Evolutionary conservation across 2,329 filamentous ascomycete genomes (phyloP).

Genomic region (Calycina herbarum): DNA sequence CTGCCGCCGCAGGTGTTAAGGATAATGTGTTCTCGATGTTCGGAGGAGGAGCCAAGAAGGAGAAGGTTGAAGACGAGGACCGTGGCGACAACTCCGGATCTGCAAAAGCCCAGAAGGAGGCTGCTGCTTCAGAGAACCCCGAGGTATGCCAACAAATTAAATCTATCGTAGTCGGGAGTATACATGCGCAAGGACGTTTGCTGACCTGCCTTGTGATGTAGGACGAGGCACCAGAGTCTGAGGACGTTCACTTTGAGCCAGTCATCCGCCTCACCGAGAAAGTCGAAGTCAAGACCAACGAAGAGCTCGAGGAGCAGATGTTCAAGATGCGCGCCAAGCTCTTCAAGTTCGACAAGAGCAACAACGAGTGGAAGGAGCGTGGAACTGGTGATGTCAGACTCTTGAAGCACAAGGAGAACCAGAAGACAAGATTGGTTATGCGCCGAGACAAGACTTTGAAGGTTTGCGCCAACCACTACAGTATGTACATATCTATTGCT

Average conservation of each 20-base stretch:
- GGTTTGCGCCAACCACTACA: slow-evolving; percentile 99
- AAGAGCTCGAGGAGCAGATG: slow-evolving; percentile 93
- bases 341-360: slow-evolving; percentile 94
- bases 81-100: slow-evolving; percentile 86
- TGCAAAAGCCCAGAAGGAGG: slow-evolving; percentile 73
- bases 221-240: slow-evolving; percentile 80
- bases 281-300: slow-evolving; percentile 96
- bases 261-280: slow-evolving; percentile 95
- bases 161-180: neutral
- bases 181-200: slow-evolving; percentile 5
- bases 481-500: slow-evolving; percentile 54
- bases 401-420: slow-evolving; percentile 98
- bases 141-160: slow-evolving; percentile 29
- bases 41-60: slow-evolving; percentile 94
- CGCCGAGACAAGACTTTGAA: slow-evolving; percentile 99
- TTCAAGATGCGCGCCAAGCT: slow-evolving; percentile 99
- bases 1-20: slow-evolving; percentile 43
- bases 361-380: slow-evolving; percentile 98
- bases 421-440: slow-evolving; percentile 98
- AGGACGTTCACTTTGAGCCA: slow-evolving; percentile 95
- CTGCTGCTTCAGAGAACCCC: slow-evolving; percentile 41
- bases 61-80: slow-evolving; percentile 79
- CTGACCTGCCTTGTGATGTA: slow-evolving; percentile 34
- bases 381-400: slow-evolving; percentile 95
- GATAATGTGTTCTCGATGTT: slow-evolving; percentile 96